Conservation (phyloP, 139 green algal genomes). For the Raphidocelis subcapitata region DNA sequence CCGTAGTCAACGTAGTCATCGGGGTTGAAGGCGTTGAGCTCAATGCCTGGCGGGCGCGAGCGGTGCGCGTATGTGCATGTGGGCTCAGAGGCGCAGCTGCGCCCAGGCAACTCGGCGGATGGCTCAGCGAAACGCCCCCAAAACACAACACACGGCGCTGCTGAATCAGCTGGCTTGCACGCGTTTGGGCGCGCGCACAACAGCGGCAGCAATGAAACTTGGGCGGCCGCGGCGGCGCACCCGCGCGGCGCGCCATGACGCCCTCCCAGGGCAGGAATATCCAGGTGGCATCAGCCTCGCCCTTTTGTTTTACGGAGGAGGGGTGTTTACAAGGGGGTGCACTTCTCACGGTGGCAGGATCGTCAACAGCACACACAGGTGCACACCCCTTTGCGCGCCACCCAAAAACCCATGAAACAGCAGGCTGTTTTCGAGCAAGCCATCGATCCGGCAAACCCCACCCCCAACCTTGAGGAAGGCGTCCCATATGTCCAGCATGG, state of each 20-base stretch:
- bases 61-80: too few species aligned
- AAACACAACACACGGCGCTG: too few species aligned
- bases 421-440: neutral
- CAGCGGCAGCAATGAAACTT: too few species aligned
- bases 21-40: conserved; percentile 68
- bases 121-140: too few species aligned
- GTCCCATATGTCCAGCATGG: conserved; percentile 85
- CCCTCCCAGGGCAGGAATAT: conserved; percentile 88
- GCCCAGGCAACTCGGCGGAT: too few species aligned
- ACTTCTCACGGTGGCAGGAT: neutral
- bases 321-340: neutral
- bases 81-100: too few species aligned
- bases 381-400: neutral
- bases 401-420: neutral
- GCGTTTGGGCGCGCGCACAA: too few species aligned
- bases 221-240: conserved; percentile 68
- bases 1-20: conserved; percentile 76
- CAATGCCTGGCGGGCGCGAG: neutral
- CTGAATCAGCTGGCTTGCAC: too few species aligned
- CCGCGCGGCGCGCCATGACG: conserved; percentile 65
- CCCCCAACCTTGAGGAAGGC: conserved; percentile 60
- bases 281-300: conserved; percentile 81
- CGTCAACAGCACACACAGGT: neutral
- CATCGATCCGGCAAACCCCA: neutral
- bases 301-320: too few species aligned